phyloP scores from a whole-genome alignment of 1,284 basidiomycete species.

The Butyriboletus appendiculatus region DNA sequence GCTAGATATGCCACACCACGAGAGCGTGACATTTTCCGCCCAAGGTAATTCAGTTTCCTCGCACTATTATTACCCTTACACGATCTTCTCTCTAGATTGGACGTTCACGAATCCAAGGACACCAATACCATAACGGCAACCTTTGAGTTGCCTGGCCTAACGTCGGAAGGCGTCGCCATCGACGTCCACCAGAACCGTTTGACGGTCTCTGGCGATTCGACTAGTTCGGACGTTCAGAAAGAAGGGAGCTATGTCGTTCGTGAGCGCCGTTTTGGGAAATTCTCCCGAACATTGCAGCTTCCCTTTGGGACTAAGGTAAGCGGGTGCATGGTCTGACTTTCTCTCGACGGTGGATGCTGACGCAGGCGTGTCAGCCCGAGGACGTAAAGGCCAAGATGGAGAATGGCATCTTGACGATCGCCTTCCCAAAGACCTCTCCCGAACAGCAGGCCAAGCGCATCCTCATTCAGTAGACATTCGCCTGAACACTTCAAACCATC shows the following conservation, averaged over 20 bases:
- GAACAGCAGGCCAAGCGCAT: slow-evolving; percentile 7
- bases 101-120: slow-evolving; percentile 37
- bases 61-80: neutral
- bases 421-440: slow-evolving; percentile 7
- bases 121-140: slow-evolving; percentile 40
- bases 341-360: neutral
- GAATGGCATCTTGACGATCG: slow-evolving; percentile 4
- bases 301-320: slow-evolving; percentile 5
- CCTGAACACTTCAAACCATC: neutral
- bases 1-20: neutral
- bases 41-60: neutral
- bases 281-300: slow-evolving; percentile 5
- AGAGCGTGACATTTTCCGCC: neutral
- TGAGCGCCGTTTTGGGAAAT: slow-evolving; percentile 32
- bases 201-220: slow-evolving; percentile 39
- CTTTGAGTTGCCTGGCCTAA: slow-evolving; percentile 47
- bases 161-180: slow-evolving; percentile 42
- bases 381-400: slow-evolving; percentile 13
- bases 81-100: slow-evolving; percentile 27
- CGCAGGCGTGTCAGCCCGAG: neutral
- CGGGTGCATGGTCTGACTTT: neutral
- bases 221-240: slow-evolving; percentile 28
- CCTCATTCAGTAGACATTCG: neutral
- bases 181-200: slow-evolving; percentile 40
- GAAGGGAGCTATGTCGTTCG: slow-evolving; percentile 37